Base-by-base conservation (phyloP, 2,329 filamentous ascomycete genomes). In the Nemania bipapillata region DNA sequence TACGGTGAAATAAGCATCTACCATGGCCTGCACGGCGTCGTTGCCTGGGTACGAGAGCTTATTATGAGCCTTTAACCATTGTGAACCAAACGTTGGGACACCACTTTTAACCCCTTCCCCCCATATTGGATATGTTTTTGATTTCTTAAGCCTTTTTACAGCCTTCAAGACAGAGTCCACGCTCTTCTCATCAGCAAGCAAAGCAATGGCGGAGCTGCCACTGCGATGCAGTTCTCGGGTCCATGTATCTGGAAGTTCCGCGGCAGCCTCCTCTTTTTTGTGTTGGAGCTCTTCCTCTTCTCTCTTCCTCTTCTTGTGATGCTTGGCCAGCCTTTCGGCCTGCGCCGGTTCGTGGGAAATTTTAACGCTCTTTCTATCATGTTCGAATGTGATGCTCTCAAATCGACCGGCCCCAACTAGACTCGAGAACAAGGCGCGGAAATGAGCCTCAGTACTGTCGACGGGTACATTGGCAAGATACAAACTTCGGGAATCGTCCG, bases 391-490 rank as follows among this genome's bases (percentile, higher is more conserved):
- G 4, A 96, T 91, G 60, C 83, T 85, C 79, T 97, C 93, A 55
- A 98, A 91, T 54, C 91, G 86, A 2, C 92, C 92, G 0, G 91
- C 89, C 8, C 92, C 91, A 0, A 97, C 86, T 17, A 96, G 87
- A 0, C 86, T 84, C 0, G 88, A 83, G 74, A 98, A 96, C 0
- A 98, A 82, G 49, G 89, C 85, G 52, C 93, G 90, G 49, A 98
- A 85, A 75, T 94, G 92, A 0, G 84, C 80, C 65, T 93, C 90
- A 4, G 93, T 96, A 67, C 93, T 90, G 77, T 97, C 94, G 70
- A 91, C 85, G 6, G 96, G 96, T 0, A 96, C 83, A 76, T 99
- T 98, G 71, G 94, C 92, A n/a, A 97, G 79, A 81, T 97, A 99
- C 20, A 99, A 86, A 69, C 92, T 94, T 74, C 94, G 90, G 17